Base-by-base conservation (phyloP, 1,284 basidiomycete species). In the Tylopilus orsonianus region DNA sequence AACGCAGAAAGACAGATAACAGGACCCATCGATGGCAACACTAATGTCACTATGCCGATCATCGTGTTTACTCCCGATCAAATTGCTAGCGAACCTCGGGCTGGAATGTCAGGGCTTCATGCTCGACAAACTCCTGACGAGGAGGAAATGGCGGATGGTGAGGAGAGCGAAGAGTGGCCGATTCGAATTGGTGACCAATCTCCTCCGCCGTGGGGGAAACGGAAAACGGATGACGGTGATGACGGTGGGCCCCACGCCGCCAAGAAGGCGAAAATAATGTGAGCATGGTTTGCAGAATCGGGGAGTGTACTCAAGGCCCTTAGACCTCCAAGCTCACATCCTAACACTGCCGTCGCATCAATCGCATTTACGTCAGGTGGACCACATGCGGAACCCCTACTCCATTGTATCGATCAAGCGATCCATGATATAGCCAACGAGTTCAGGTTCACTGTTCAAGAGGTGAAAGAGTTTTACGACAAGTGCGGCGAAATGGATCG, bases 401-500 rank as follows among this genome's bases (percentile, higher is more conserved):
- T 85, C 38, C 83, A 85, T 61, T 77, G 84, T 35, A 74, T 87
- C 24, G 84, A 87, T 54, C 78, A 78, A 57, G 73, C 70, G 12
- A 74, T 89, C 34, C 66, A 66, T 23, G 77, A 81, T 23, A 86
- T 89, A 55, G 85, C 86, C 8, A 69, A 63, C 23, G 79, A 85
- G 33, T 83, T 71, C 56, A 73, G 81, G 41, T 89, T 89, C 63
- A 85, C 84, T 1, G 61, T 78, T 0, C 80, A 82, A 53, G 87
- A 89, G 62, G 86, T 89, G 10, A 77, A 83, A 58, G 84, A 84
- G 58, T 86, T 80, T 60, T 86, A 87, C 53, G 81, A 87, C 57
- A 79, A 75, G 55, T 83, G 75, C 49, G 81, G 81, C 10, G 83
- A 87, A 56, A 78, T 86, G 75, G 75, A 74, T 32, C 75, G 75